Evolutionary conservation across 192 early-diverging fungal species (phyloP).

Genomic region (Coemansia sp.): DNA sequence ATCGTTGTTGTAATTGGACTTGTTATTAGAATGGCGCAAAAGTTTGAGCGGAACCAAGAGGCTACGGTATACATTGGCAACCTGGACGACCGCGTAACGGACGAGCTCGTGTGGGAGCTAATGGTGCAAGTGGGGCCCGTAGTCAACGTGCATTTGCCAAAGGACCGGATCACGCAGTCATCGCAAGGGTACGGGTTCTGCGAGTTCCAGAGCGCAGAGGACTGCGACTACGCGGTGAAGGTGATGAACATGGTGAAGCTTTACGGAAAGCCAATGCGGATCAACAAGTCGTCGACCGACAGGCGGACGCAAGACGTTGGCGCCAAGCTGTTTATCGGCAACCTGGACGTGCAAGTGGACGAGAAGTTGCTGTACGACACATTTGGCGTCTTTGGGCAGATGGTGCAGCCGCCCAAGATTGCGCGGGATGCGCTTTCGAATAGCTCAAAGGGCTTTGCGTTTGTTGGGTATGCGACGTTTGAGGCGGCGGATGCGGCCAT

Average conservation of each 20-base stretch:
- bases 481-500: constrained; percentile 95
- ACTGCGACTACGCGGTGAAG: constrained; percentile 95
- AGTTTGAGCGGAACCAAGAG: constrained; percentile 92
- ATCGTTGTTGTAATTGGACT: neutral
- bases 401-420: constrained; percentile 83
- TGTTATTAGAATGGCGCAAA: constrained; percentile 51
- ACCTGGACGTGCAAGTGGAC: constrained; percentile 88
- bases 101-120: constrained; percentile 95
- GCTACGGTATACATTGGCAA: constrained; percentile 98
- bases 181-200: constrained; percentile 96
- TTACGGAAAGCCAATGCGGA: constrained; percentile 90
- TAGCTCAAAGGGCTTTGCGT: constrained; percentile 90
- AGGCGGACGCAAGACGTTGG: constrained; percentile 88
- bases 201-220: constrained; percentile 90
- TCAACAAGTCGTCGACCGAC: constrained; percentile 90
- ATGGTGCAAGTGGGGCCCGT: constrained; percentile 97
- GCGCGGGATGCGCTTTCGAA: constrained; percentile 83
- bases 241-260: constrained; percentile 97
- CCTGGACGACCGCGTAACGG: constrained; percentile 90
- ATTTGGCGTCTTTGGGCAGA: constrained; percentile 90
- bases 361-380: constrained; percentile 89
- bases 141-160: constrained; percentile 95
- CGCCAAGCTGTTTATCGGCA: constrained; percentile 94
- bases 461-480: constrained; percentile 90
- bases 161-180: constrained; percentile 92